A percentile compares a stretch with the other conserved stretches of the same genome.
Evolutionary conservation across 768 basidiomycete genomes (phyloP).

Genomic region (Galerina marginata): DNA sequence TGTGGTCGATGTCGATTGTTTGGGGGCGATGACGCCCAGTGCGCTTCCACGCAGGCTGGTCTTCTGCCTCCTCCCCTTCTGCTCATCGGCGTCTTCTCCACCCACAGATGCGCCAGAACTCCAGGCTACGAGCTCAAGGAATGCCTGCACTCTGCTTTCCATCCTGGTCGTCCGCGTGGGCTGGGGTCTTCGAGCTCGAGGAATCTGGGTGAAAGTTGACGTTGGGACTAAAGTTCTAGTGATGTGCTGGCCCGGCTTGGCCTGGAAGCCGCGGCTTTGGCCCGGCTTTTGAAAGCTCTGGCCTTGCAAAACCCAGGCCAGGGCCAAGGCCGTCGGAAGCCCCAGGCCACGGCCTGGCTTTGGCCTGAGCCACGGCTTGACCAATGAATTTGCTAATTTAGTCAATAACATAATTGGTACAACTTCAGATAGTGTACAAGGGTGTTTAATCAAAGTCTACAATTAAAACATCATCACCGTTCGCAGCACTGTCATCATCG

Average conservation of each 20-base stretch:
- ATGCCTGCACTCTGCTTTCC: no score
- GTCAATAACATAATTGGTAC: not conserved
- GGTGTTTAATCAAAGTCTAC: not conserved
- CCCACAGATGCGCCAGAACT: no score
- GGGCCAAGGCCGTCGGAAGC: not conserved
- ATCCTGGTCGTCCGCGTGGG: no score
- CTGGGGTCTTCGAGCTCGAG: no score
- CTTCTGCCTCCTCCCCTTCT: no score
- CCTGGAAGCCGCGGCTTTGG: slow-evolving; percentile 27
- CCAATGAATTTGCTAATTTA: not conserved
- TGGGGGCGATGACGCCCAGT: no score
- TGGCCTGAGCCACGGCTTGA: slow-evolving; percentile 1
- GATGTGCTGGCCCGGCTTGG: slow-evolving; percentile 30
- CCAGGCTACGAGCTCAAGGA: no score
- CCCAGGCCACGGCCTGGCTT: not conserved
- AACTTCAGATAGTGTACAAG: not conserved
- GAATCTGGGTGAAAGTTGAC: no score
- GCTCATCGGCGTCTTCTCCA: no score
- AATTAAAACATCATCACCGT: not conserved
- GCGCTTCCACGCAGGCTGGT: no score
- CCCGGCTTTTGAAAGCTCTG: slow-evolving; percentile 27
- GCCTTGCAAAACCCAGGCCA: slow-evolving; percentile 16
- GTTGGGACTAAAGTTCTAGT: no score
- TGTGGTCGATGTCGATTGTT: no score
- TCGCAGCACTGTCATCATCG: not conserved